Base-by-base conservation (phyloP, 2,329 filamentous ascomycete species). In the Didymella pomorum region DNA sequence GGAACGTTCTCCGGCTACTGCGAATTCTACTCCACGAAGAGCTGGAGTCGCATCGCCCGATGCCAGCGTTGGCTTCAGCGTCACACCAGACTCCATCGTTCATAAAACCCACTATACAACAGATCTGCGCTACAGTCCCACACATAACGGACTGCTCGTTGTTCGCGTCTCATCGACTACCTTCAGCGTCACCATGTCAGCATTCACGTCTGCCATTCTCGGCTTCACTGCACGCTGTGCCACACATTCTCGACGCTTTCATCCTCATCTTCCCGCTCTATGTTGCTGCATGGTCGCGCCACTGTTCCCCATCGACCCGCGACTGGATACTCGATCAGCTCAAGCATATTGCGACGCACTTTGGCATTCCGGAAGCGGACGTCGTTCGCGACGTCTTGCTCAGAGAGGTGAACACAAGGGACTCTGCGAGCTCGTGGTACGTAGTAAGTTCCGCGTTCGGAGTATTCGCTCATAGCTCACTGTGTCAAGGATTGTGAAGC, bases 261-360 rank as follows among this genome's bases (percentile, higher is more conserved):
- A 31, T 39, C 3, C n/a, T 47, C 10, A 31, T 53, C 11, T 25
- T 47, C 16, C 51, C 43, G n/a, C 43, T 53, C 12, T 53, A 53
- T 14, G 51, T 53, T 14, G 51, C 51, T 12, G 43, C 29, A 10
- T 52, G 43, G 51, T 53, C 51, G 18, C 31, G 51, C 11, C 25
- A 21, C 18, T 45, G 41, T 21, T 26, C 50, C 2, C 2, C 10
- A 21, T 12, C 31, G 16, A 47, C 51, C 11, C 42, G 43, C 10
- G 7, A 21, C 21, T 53, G 43, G 51, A 41, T 46, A 2, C 31
- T 53, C 5, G 31, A 41, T 25, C 51, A 53, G 18, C 43, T 53
- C 1, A 18, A 31, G 20, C 33, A 23, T 14, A 41, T 53, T 18
- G 33, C 33, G 7, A 25, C 20, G 11, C 51, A 53, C 9, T 53